Evolutionary conservation across 805 yeast genomes (phyloP).

Genomic region (Cyberlindnera japonica): DNA sequence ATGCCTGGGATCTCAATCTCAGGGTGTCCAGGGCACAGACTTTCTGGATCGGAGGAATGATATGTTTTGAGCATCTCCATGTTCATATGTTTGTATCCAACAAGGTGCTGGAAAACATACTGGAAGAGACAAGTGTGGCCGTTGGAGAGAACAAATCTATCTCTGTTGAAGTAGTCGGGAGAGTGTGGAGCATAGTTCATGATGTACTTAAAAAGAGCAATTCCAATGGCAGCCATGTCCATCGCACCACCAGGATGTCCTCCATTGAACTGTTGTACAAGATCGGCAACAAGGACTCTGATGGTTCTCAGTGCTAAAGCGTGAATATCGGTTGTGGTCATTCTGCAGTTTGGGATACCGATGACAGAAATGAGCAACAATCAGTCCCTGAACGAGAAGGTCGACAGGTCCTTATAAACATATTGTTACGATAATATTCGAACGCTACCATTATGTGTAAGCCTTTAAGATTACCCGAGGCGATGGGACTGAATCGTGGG

Average conservation of each 20-base stretch:
- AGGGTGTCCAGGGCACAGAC: conserved; percentile 98
- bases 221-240: conserved; percentile 38
- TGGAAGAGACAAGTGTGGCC: conserved; percentile 95
- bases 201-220: conserved; percentile 7
- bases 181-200: conserved; percentile 86
- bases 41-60: conserved; percentile 80
- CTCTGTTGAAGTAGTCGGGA: conserved; percentile 92
- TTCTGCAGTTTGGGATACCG: neutral
- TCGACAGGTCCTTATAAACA: too few species aligned
- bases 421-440: too few species aligned
- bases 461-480: too few species aligned
- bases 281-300: conserved; percentile 83
- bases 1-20: conserved; percentile 89
- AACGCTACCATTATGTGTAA: too few species aligned
- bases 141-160: conserved; percentile 90
- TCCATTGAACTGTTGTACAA: conserved; percentile 81
- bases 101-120: conserved; percentile 79
- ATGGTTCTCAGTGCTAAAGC: conserved; percentile 60
- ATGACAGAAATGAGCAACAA: neutral
- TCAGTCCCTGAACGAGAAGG: too few species aligned
- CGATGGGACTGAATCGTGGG: too few species aligned
- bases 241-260: conserved; percentile 99
- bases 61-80: conserved; percentile 73
- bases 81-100: conserved; percentile 68
- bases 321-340: conserved; percentile 18